Evolutionary conservation across 129 eudicot species (phyloP).

Genomic region (Ambrosia artemisiifolia): DNA sequence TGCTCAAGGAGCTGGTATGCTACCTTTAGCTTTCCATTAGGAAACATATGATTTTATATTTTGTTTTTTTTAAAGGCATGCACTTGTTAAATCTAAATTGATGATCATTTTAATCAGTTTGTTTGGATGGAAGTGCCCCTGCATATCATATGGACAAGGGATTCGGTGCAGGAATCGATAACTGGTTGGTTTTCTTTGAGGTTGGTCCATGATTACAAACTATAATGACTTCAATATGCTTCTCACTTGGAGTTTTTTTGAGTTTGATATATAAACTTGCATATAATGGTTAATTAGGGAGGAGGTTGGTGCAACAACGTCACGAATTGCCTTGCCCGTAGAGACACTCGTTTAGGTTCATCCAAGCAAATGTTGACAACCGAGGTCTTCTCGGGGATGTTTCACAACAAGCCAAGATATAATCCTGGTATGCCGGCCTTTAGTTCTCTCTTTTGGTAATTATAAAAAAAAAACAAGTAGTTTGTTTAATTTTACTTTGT

Average conservation of each 20-base stretch:
- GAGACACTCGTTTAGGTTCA: constrained; percentile 62
- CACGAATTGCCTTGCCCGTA: constrained; percentile 70
- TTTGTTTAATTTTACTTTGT: background rate
- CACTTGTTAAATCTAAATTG: background rate
- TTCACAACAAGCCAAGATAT: constrained; percentile 55
- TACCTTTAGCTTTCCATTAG: constrained; percentile 5
- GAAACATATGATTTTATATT: background rate
- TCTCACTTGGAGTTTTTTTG: background rate
- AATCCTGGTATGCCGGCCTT: constrained; percentile 53
- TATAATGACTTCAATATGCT: background rate
- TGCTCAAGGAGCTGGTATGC: constrained; percentile 90
- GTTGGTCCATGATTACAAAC: constrained; percentile 34
- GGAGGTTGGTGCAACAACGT: constrained; percentile 98
- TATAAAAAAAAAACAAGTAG: background rate
- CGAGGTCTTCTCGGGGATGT: constrained; percentile 78
- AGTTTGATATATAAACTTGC: background rate
- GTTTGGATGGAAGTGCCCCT: constrained; percentile 97
- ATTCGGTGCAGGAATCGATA: constrained; percentile 81
- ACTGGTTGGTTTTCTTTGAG: constrained; percentile 88
- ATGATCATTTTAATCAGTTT: constrained; percentile 45
- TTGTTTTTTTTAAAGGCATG: background rate
- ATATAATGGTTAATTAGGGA: constrained; percentile 44
- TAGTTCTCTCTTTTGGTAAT: background rate
- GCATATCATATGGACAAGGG: constrained; percentile 90
- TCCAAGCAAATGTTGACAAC: constrained; percentile 63